phyloP scores from a whole-genome alignment of 1,284 basidiomycete genomes.

The Malassezia sp. region DNA sequence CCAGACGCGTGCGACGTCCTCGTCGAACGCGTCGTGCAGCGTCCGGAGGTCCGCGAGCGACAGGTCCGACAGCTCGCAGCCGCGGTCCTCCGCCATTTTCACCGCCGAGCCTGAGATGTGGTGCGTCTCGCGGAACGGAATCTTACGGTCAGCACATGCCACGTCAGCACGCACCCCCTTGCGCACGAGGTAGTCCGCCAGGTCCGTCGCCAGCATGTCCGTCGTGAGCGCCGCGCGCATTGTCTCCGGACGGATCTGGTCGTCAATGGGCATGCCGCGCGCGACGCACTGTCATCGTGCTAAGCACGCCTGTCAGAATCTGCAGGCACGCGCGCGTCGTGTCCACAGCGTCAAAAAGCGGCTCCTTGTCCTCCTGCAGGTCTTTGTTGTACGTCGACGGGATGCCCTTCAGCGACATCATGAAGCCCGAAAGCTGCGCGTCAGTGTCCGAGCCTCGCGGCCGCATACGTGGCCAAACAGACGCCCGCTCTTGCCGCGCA shows the following conservation, averaged over 20 bases:
- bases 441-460: too few relatives aligned
- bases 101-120: constrained; percentile 94
- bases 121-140: constrained; percentile 93
- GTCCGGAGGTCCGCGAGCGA: constrained; percentile 65
- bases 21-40: constrained; percentile 65
- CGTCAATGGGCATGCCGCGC: not conserved
- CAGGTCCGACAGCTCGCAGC: constrained; percentile 69
- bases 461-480: constrained; percentile 82
- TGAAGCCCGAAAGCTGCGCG: constrained; percentile 94
- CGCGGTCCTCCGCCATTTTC: constrained; percentile 73
- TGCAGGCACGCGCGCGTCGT: constrained; percentile 77
- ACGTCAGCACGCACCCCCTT: too few relatives aligned
- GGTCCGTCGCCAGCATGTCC: constrained; percentile 91
- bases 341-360: constrained; percentile 84
- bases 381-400: constrained; percentile 99
- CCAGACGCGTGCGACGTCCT: constrained; percentile 57
- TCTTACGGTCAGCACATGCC: too few relatives aligned
- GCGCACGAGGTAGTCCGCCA: constrained; percentile 93
- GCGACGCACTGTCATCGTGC: constrained; percentile 55
- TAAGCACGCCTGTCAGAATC: constrained; percentile 87
- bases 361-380: constrained; percentile 96
- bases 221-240: constrained; percentile 83
- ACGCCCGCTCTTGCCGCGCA: constrained; percentile 87
- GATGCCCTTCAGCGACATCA: constrained; percentile 93
- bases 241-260: constrained; percentile 70